phyloP scores from a whole-genome alignment of 1,284 basidiomycete species.

The Leucoagaricus sp. region DNA sequence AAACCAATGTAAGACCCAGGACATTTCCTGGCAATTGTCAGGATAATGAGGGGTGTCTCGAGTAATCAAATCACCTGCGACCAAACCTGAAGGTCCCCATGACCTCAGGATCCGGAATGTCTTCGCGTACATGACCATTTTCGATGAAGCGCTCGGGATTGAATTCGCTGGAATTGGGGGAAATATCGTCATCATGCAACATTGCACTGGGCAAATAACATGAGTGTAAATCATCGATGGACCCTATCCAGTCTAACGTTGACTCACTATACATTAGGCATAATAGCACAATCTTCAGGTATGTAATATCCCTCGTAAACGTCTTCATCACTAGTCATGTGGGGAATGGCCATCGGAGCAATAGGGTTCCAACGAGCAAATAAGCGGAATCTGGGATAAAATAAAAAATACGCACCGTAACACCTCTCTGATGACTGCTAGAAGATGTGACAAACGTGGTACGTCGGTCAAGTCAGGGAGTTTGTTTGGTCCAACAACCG shows the following conservation, averaged over 20 bases:
- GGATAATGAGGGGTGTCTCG: not conserved
- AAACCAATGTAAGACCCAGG: slow-evolving; percentile 9
- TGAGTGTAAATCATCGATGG: too few species aligned
- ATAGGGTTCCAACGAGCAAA: slow-evolving; percentile 2
- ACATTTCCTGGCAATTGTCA: slow-evolving; percentile 1
- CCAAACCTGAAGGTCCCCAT: slow-evolving; percentile 13
- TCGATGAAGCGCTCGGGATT: slow-evolving; percentile 13
- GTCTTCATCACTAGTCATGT: not conserved
- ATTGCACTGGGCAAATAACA: not conserved
- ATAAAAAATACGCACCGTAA: slow-evolving; percentile 19
- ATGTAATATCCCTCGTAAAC: not conserved
- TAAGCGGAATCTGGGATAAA: not conserved
- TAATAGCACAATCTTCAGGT: not conserved
- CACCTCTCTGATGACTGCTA: slow-evolving; percentile 35
- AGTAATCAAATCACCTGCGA: slow-evolving; percentile 7
- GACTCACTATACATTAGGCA: not conserved
- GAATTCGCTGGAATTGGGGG: slow-evolving; percentile 1
- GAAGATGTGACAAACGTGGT: slow-evolving; percentile 21
- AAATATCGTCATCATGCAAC: slow-evolving; percentile 12
- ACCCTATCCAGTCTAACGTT: not conserved
- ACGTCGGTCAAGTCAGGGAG: slow-evolving; percentile 18
- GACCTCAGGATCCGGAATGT: slow-evolving; percentile 3
- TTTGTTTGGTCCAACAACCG: slow-evolving; percentile 13
- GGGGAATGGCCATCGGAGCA: not conserved
- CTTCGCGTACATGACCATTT: not conserved